Conservation (phyloP, 2,329 filamentous ascomycete species). For the Neofusicoccum ribis region DNA sequence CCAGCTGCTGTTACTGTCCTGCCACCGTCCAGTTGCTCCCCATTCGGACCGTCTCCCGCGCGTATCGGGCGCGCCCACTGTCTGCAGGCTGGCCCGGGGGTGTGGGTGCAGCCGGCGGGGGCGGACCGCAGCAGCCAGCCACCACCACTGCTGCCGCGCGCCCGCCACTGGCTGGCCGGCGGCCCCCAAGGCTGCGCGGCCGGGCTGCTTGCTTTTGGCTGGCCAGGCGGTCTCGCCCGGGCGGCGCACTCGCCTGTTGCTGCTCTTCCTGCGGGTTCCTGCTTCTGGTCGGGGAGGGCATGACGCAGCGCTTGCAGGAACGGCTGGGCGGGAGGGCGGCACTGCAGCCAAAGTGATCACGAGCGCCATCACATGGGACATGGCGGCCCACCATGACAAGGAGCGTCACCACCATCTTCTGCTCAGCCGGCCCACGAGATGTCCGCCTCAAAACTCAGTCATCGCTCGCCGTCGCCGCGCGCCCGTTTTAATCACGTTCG, state of each 20-base stretch:
- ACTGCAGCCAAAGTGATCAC: conserved; percentile 5
- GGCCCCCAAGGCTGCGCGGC: conserved; percentile 6
- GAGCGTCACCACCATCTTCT: conserved; percentile 9
- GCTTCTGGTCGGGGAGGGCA: conserved; percentile 8
- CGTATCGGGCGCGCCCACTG: neutral
- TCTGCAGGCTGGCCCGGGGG: neutral
- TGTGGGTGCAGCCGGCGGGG: neutral
- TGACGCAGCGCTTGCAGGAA: conserved; percentile 18
- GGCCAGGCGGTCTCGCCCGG: neutral
- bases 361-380: conserved; percentile 14
- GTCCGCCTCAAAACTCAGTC: conserved; percentile 14
- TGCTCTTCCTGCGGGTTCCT: conserved; percentile 14
- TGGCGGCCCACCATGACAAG: conserved; percentile 12
- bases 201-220: neutral
- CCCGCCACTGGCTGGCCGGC: no score
- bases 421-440: conserved; percentile 13
- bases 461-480: neutral
- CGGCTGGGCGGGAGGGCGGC: conserved; percentile 12
- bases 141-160: neutral
- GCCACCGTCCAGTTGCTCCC: neutral
- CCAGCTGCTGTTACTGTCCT: neutral
- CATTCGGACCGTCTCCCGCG: conserved; percentile 6
- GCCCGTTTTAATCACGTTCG: conserved; percentile 1
- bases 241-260: neutral
- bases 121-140: conserved; percentile 17